phyloP scores from a whole-genome alignment of 371 early-diverging fungal species.

The Coemansia sp. region DNA sequence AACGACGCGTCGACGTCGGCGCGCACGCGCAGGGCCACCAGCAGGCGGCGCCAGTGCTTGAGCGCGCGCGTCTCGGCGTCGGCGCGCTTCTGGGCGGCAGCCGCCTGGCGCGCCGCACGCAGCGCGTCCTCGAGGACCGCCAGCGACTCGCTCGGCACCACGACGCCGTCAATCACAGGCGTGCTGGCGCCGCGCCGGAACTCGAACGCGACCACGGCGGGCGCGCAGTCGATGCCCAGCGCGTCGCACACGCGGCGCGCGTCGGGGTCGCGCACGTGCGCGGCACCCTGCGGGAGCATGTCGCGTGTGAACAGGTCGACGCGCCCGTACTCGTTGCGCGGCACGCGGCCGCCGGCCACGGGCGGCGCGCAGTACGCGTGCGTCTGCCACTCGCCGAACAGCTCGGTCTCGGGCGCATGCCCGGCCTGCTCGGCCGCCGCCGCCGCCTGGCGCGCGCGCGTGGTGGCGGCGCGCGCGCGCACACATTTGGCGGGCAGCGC shows the following conservation, averaged over 20 bases:
- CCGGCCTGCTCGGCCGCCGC: conserved; percentile 33
- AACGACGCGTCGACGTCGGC: conserved; percentile 44
- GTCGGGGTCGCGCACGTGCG: conserved; percentile 69
- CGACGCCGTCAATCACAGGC: conserved; percentile 73
- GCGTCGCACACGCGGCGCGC: conserved; percentile 66
- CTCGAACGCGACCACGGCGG: conserved; percentile 83
- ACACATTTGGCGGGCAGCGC: conserved; percentile 70
- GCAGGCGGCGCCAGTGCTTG: conserved; percentile 29
- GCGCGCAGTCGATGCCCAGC: conserved; percentile 76
- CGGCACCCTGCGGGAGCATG: conserved; percentile 86
- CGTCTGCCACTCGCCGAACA: conserved; percentile 92
- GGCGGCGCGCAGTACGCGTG: conserved; percentile 62
- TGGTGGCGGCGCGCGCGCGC: conserved; percentile 61
- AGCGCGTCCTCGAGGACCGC: conserved; percentile 63
- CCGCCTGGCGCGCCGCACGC: conserved; percentile 7
- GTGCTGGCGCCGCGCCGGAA: conserved; percentile 64
- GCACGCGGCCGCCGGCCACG: conserved; percentile 74
- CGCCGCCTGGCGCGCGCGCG: conserved; percentile 53
- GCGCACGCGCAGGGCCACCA: conserved; percentile 39
- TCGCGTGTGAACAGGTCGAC: conserved; percentile 77
- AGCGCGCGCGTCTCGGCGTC: conserved; percentile 26
- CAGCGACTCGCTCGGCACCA: conserved; percentile 64
- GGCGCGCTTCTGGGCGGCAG: background rate
- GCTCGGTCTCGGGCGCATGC: conserved; percentile 37
- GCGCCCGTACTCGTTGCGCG: conserved; percentile 76